These are phyloP conservation scores for Quercus suber DNA, from an alignment of 306 rosid genomes.

Conservation along the genomic window DNA sequence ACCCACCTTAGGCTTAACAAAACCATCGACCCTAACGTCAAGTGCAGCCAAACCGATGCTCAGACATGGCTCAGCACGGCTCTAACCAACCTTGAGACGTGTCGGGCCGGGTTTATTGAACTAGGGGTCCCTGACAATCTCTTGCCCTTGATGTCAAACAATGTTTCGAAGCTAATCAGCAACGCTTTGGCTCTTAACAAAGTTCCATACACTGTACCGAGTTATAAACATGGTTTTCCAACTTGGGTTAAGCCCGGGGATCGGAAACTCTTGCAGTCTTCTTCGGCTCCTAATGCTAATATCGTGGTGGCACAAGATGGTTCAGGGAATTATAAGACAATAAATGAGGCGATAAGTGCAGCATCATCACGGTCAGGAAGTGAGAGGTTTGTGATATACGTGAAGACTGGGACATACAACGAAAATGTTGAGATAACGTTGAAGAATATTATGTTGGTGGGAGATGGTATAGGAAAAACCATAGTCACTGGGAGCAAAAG, in stretches of 20 bases:
- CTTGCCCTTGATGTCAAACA: conserved; percentile 46
- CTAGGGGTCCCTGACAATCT: conserved; percentile 42
- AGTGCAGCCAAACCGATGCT: conserved; percentile 39
- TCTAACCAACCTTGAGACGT: conserved; percentile 72
- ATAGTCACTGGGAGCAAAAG: conserved; percentile 82
- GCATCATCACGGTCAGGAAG: conserved; percentile 43
- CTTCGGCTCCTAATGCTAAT: conserved; percentile 50
- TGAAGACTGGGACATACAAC: conserved; percentile 65
- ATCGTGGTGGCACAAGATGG: conserved; percentile 77
- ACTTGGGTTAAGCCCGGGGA: conserved; percentile 76
- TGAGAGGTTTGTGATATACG: conserved; percentile 70
- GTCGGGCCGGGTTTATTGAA: conserved; percentile 54
- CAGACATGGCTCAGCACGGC: conserved; percentile 81
- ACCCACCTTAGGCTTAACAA: conserved; percentile 48
- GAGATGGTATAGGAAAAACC: conserved; percentile 84
- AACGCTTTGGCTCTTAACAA: conserved; percentile 61
- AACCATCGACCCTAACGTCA: conserved; percentile 20
- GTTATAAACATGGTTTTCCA: conserved; percentile 49
- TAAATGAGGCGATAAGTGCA: conserved; percentile 47
- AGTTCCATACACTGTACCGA: conserved; percentile 13
- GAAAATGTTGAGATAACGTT: conserved; percentile 63
- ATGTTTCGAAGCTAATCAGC: conserved; percentile 56
- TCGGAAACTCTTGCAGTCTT: conserved; percentile 57
- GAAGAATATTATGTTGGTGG: conserved; percentile 67
- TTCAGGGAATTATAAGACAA: conserved; percentile 57